phyloP scores from a whole-genome alignment of 1,284 basidiomycete species.

The Meripilus lineatus region DNA sequence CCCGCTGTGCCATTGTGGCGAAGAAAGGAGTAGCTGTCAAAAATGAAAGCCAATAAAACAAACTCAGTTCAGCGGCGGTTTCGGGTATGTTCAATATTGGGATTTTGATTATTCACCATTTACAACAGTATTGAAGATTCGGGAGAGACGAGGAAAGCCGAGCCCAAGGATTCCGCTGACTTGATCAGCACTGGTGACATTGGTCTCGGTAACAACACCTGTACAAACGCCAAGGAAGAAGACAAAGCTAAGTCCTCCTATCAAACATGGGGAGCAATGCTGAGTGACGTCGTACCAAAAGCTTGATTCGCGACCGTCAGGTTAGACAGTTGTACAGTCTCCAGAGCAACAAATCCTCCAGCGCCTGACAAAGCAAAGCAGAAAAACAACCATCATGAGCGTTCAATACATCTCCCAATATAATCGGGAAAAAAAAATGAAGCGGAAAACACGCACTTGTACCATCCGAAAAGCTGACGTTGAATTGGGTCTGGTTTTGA shows the following conservation, averaged over 20 bases:
- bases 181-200: slow-evolving; percentile 55
- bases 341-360: slow-evolving; percentile 64
- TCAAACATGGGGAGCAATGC: slow-evolving; percentile 1
- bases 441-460: slow-evolving; percentile 55
- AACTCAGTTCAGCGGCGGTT: slow-evolving; percentile 2
- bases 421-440: slow-evolving; percentile 10
- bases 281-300: slow-evolving; percentile 43
- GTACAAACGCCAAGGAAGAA: no score
- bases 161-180: slow-evolving; percentile 70
- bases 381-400: neutral
- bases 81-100: neutral
- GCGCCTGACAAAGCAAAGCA: slow-evolving; percentile 52
- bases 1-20: slow-evolving; percentile 52
- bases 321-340: slow-evolving; percentile 54
- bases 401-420: neutral
- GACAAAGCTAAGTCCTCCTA: slow-evolving; percentile 3
- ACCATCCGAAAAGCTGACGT: slow-evolving; percentile 57
- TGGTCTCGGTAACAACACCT: slow-evolving; percentile 60
- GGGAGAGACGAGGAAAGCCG: slow-evolving; percentile 69
- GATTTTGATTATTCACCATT: slow-evolving; percentile 38
- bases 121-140: slow-evolving; percentile 40
- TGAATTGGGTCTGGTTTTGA: slow-evolving; percentile 54
- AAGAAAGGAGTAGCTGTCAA: slow-evolving; percentile 61
- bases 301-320: slow-evolving; percentile 54
- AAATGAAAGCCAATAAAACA: neutral